Evolutionary conservation across 768 basidiomycete genomes (phyloP).

Genomic region (Macrolepiota dolichaula): DNA sequence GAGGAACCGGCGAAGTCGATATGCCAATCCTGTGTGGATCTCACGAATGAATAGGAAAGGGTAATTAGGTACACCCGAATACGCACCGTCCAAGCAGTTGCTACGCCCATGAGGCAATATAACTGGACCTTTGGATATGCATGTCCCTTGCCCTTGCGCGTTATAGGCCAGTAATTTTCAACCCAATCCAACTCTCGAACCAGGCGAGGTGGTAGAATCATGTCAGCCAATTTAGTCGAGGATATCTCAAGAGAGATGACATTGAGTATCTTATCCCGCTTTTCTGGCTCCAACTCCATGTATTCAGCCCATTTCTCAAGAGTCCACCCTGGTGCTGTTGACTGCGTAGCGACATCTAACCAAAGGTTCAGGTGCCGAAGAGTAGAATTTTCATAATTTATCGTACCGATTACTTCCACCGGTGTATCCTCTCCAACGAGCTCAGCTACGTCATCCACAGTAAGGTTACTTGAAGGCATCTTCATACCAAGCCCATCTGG

Average conservation of each 20-base stretch:
- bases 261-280: conserved; percentile 86
- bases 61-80: conserved; percentile 12
- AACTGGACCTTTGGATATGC: conserved; percentile 90
- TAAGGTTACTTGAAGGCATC: conserved; percentile 72
- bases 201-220: conserved; percentile 78
- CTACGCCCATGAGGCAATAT: conserved; percentile 97
- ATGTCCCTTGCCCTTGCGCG: conserved; percentile 68
- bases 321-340: conserved; percentile 83
- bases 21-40: conserved; percentile 85
- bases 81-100: conserved; percentile 87
- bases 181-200: conserved; percentile 96
- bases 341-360: conserved; percentile 85
- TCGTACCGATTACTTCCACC: conserved; percentile 88
- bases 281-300: conserved; percentile 60
- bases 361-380: background rate
- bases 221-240: conserved; percentile 75
- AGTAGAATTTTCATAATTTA: background rate
- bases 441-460: conserved; percentile 77
- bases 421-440: conserved; percentile 74
- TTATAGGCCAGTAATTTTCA: conserved; percentile 89
- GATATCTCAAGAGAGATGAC: conserved; percentile 95
- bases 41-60: background rate
- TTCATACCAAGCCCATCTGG: conserved; percentile 87
- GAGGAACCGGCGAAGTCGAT: conserved; percentile 97
- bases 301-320: conserved; percentile 90